Evolutionary conservation across 1,284 basidiomycete genomes (phyloP), one percentile per base, ranked within the genome.

Genomic region (Neonothopanus nambi): DNA sequence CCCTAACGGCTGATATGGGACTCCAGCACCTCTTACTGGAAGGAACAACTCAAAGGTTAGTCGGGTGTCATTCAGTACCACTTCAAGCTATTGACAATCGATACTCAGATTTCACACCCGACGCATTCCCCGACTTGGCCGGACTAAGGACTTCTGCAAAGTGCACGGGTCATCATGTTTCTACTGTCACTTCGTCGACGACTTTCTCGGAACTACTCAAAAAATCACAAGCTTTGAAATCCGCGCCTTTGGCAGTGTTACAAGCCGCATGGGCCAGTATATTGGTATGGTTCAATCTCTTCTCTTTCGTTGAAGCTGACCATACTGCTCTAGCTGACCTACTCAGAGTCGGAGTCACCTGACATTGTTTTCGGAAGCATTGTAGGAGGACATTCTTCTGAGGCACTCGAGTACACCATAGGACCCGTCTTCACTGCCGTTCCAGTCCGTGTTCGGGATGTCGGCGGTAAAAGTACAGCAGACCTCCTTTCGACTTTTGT

Each of bases 361-460:
- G 53, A 55, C 26, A 37, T 55, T 18, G 53, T 51, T 33, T 55
- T 55, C 23, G 53, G 53, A n/a, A 51, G 48, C 17, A 26, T 55
- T 36, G 41, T 55, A 5, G 53, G 53, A 1, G 53, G 53, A 23
- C 53, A 48, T 5, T 43, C 48, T n/a, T 44, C 40, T 12, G 48
- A 51, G 20, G 30, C 24, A 20, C 48, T 55, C 23, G 53, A 55
- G 23, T 39, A 43, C 24, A 50, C 53, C 13, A 48, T 55, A 8
- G 53, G 53, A 15, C 53, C 53, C 6, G 53, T 55, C 30, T 55
- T 55, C 36, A 50, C 53, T 17, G 41, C 48, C 5, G 48, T 55
- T 24, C 53, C 53, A 8, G 37, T 55, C 26, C 48, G 53, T 18
- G 24, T 55, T 18, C 35, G 37, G 12, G 36, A 44, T 44, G 36